Evolutionary conservation across 352 stramenopile genomes (phyloP).

Genomic region (Globisporangium cystogenes): DNA sequence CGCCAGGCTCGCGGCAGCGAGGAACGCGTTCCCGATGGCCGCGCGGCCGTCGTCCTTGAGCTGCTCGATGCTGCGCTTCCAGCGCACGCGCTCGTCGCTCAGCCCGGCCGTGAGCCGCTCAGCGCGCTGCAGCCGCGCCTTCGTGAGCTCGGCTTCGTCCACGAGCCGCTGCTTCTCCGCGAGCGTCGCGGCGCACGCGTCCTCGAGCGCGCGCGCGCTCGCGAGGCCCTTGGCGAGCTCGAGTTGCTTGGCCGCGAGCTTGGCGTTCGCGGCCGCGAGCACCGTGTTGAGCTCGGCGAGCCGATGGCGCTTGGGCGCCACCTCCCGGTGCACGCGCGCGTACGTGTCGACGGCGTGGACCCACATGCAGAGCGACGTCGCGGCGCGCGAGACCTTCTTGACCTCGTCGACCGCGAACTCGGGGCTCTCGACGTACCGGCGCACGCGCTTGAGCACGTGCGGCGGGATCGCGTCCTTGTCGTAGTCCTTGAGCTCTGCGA

Average conservation of each 20-base stretch:
- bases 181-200: conserved; percentile 55
- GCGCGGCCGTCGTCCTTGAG: conserved; percentile 34
- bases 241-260: conserved; percentile 60
- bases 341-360: conserved; percentile 84
- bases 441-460: conserved; percentile 60
- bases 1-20: conserved; percentile 48
- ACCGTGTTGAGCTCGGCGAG: conserved; percentile 70
- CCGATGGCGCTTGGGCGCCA: conserved; percentile 66
- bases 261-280: conserved; percentile 63
- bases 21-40: conserved; percentile 56
- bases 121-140: conserved; percentile 42
- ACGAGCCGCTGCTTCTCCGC: conserved; percentile 64
- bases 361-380: conserved; percentile 88
- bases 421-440: conserved; percentile 80
- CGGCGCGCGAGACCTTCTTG: conserved; percentile 73
- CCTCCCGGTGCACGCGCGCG: conserved; percentile 62
- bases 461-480: conserved; percentile 75
- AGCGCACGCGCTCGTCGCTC: conserved; percentile 61
- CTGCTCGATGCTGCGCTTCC: conserved; percentile 59
- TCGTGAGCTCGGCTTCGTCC: conserved; percentile 56
- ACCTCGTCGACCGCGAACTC: conserved; percentile 82
- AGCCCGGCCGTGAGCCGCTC: conserved; percentile 64
- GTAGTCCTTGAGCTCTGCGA: conserved; percentile 82
- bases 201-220: conserved; percentile 47
- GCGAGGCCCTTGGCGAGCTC: conserved; percentile 52